A percentile compares a stretch with the other conserved stretches of the same genome.
These are phyloP conservation scores for Lodderomyces theae DNA, from an alignment of 1,139 yeast genomes.

Conservation along the genomic window DNA sequence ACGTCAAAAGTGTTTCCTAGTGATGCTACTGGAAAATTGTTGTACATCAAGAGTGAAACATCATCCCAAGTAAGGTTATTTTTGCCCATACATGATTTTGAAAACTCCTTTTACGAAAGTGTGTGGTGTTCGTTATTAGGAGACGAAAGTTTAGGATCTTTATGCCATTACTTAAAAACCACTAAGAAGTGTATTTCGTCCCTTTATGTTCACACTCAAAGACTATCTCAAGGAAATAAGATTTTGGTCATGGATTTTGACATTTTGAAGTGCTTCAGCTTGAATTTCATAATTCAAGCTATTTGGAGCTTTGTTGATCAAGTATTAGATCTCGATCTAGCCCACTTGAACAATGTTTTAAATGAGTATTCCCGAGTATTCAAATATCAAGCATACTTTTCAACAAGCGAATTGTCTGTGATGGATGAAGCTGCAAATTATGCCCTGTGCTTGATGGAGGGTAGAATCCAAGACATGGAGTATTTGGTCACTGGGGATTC, in stretches of 20 bases:
- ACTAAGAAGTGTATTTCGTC: slow-evolving; percentile 18
- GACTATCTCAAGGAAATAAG: slow-evolving; percentile 28
- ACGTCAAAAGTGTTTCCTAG: slow-evolving; percentile 1
- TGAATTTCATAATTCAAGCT: slow-evolving; percentile 16
- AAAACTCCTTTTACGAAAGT: slow-evolving; percentile 25
- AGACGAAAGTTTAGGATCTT: slow-evolving; percentile 52
- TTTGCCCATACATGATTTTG: slow-evolving; percentile 29
- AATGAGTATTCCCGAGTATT: slow-evolving; percentile 47
- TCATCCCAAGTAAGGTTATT: slow-evolving; percentile 28
- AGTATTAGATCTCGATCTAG: slow-evolving; percentile 2
- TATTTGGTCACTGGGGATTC: slow-evolving; percentile 27
- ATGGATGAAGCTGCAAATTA: slow-evolving; percentile 46
- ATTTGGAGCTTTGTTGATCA: slow-evolving; percentile 26
- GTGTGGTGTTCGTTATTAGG: slow-evolving; percentile 62
- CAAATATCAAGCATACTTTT: slow-evolving; percentile 40
- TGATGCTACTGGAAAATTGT: slow-evolving; percentile 4
- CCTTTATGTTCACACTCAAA: slow-evolving; percentile 34
- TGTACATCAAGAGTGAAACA: slow-evolving; percentile 13
- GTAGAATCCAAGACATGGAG: slow-evolving; percentile 3
- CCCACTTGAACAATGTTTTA: slow-evolving; percentile 22
- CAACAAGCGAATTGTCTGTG: slow-evolving; percentile 26
- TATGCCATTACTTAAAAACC: slow-evolving; percentile 29
- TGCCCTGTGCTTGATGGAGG: slow-evolving; percentile 32
- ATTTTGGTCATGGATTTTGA: slow-evolving; percentile 45
- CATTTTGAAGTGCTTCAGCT: slow-evolving; percentile 30